Base-by-base conservation (phyloP, 495 filamentous ascomycete genomes). In the Podospora australis region DNA sequence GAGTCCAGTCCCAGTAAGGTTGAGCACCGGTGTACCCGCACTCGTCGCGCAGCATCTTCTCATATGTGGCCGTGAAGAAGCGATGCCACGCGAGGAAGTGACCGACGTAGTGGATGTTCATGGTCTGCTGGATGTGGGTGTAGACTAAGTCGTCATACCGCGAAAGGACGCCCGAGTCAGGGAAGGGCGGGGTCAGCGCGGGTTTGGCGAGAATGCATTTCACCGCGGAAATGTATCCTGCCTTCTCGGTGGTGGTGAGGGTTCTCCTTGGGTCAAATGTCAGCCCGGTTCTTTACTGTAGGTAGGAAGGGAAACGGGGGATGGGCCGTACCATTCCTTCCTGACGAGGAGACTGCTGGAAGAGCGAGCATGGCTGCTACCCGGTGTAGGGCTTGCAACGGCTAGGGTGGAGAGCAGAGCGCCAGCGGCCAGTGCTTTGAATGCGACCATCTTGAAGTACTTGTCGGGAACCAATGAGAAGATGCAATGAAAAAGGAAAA, bases 1-100 rank as follows among this genome's bases (percentile, higher is more conserved):
- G 59, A 2, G 64, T 65, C 68, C 66, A 69, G 53, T 67, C 69
- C 68, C 68, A 70, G 52, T 68, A 70, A 0, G 68, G 65, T 29
- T 69, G 59, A 4, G 68, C 46, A 19, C 68, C 66, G 14, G 36
- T 59, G 48, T 69, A 68, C 26, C 57, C 61, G 49, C 68, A 70
- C 50, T 64, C 45, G 11, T 54, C 46, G 24, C 66, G 59, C 28
- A 70, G 58, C 52, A 65, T 63, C 49, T 56, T 50, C 50, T 70
- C 68, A 43, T 65, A 68, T 23, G 55, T 58, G 58, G 59, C 63
- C 39, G 66, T 48, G 46, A 58, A 69, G 53, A 63, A 56, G 32
- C 66, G 53, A 52, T 70, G 68, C 57, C 64, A 70, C 34, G 66
- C 56, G 11, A 70, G 65, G 50, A 70, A 70, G 56, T 69, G 66